Evolutionary conservation across 2,329 filamentous ascomycete species (phyloP), one percentile per base, ranked within the genome.

Genomic region (Curvularia verruculosa): DNA sequence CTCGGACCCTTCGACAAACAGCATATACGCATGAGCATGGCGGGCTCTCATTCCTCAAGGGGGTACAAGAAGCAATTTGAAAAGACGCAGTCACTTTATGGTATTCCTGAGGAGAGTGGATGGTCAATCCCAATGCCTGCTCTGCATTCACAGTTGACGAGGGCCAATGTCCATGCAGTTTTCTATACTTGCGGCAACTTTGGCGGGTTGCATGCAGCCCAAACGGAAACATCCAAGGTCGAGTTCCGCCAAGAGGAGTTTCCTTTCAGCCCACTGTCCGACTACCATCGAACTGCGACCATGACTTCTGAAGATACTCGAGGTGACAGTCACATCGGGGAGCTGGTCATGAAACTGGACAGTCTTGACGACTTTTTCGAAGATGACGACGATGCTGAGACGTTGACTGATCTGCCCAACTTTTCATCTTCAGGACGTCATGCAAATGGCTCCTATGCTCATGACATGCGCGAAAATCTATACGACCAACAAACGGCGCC

Each of bases 21-120:
- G 67, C 92, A 98, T 71, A 80, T 99, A 56, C 87, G 95, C 37
- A 99, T 99, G 96, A 98, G 94, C 76, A 97, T 99, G 92, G 93
- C 92, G 5, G 89, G 91, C 12, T 88, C 90, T 1, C 92, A 92
- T 2, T 95, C 92, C 0, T 82, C 75, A 52, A 89, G 90, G 66
- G 87, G 89, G 0, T 89, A 95, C 48, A 88, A 91, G 47, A 98
- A 97, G 73, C 93, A 98, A 77, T 98, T 96, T 67, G 94, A 96
- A 72, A 88, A 91, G 21, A 96, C 92, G 0, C 90, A 96, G 74
- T 97, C 92, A 70, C 79, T 99, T 31, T 99, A 98, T 74, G 96
- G 96, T 26, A 98, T 99, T 56, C 95, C 95, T 0, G 94, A 98
- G 73, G 89, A 92, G 21, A 95, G 91, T 15, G 95, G 95, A 1